Conservation (phyloP, 768 basidiomycete genomes). For the Mycena indigotica region DNA sequence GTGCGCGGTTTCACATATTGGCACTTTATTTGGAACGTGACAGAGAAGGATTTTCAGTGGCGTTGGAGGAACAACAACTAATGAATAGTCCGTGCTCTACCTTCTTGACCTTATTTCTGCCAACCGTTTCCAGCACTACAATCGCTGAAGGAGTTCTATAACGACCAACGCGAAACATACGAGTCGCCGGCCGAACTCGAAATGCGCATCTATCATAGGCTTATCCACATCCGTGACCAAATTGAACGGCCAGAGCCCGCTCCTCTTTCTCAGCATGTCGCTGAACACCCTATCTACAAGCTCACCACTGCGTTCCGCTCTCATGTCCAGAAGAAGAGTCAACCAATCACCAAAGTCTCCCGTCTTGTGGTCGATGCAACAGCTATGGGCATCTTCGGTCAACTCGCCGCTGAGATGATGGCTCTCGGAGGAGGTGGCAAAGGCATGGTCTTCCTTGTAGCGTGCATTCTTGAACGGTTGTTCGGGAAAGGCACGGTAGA, state of each 20-base stretch:
- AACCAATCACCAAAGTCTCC: slow-evolving; percentile 72
- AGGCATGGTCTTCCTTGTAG: slow-evolving; percentile 83
- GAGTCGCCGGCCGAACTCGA: slow-evolving; percentile 87
- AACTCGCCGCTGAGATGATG: slow-evolving; percentile 62
- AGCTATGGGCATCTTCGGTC: slow-evolving; percentile 68
- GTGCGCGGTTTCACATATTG: slow-evolving; percentile 91
- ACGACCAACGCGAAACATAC: slow-evolving; percentile 71
- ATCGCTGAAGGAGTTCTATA: slow-evolving; percentile 91
- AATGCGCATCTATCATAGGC: slow-evolving; percentile 93
- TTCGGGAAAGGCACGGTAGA: slow-evolving; percentile 83
- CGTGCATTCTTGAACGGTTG: slow-evolving; percentile 84
- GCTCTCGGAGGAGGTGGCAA: slow-evolving; percentile 57
- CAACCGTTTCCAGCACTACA: slow-evolving; percentile 65
- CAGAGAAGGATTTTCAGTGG: slow-evolving; percentile 55
- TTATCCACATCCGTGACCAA: slow-evolving; percentile 88
- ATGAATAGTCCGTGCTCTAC: slow-evolving; percentile 74
- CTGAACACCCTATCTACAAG: slow-evolving; percentile 74
- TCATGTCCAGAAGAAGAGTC: slow-evolving; percentile 78
- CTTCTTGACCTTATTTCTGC: slow-evolving; percentile 3
- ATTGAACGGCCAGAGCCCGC: slow-evolving; percentile 75
- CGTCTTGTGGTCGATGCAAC: slow-evolving; percentile 61
- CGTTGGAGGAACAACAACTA: slow-evolving; percentile 84
- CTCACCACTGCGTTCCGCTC: slow-evolving; percentile 79
- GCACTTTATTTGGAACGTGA: slow-evolving; percentile 71
- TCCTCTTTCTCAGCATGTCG: slow-evolving; percentile 55